phyloP scores from a whole-genome alignment of 2,329 filamentous ascomycete species.

The Microsporum canis region DNA sequence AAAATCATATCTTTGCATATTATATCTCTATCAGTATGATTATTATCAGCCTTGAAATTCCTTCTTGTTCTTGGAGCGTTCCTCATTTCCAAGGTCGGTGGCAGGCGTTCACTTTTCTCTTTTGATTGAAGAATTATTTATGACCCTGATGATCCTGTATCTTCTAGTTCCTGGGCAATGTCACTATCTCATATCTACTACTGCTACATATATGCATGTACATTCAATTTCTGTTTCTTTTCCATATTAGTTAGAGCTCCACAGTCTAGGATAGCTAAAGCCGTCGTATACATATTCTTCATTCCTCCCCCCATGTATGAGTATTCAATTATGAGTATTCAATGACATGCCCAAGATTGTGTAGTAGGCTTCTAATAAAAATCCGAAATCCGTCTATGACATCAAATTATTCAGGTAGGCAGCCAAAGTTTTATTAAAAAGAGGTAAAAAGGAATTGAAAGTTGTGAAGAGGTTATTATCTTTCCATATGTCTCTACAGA shows the following conservation, averaged over 20 bases:
- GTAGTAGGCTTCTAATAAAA: no score
- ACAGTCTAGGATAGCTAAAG: not conserved
- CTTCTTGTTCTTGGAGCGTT: conserved; percentile 1
- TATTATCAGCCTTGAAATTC: not conserved
- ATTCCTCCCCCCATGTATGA: not conserved
- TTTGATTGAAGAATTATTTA: not conserved
- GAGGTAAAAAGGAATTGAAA: not conserved
- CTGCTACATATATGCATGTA: not conserved
- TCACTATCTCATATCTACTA: not conserved
- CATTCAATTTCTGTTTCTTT: not conserved
- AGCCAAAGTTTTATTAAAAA: no score
- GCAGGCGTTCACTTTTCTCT: not conserved
- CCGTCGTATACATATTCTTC: not conserved
- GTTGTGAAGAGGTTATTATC: not conserved
- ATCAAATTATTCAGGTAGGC: no score
- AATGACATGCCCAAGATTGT: no score
- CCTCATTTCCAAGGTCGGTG: not conserved
- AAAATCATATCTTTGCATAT: not conserved
- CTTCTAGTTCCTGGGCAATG: not conserved
- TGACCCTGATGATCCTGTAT: not conserved
- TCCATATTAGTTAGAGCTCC: not conserved
- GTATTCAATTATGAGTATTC: no score
- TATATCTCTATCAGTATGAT: not conserved
- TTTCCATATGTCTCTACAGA: not conserved
- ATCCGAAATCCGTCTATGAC: no score